These are phyloP conservation scores for Collybia nuda DNA, from an alignment of 768 basidiomycete species.

Conservation along the genomic window DNA sequence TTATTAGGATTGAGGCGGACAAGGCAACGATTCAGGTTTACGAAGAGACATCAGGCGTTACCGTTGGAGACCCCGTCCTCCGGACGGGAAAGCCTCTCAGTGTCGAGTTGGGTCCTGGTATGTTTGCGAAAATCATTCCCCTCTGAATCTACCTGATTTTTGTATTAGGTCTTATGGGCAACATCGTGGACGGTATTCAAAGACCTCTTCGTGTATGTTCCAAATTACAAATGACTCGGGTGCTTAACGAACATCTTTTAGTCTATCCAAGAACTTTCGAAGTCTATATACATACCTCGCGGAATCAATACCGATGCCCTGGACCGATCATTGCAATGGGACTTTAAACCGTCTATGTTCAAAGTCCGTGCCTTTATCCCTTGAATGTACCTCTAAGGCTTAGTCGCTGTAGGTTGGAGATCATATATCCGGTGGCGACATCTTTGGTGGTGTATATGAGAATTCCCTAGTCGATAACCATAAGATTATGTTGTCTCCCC, in stretches of 20 bases:
- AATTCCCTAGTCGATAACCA: conserved; percentile 96
- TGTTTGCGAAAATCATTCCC: conserved; percentile 18
- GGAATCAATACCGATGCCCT: conserved; percentile 98
- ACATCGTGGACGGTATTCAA: conserved; percentile 98
- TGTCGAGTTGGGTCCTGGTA: conserved; percentile 97
- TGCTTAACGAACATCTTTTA: conserved; percentile 21
- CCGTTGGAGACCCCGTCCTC: conserved; percentile 96
- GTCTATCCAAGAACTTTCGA: conserved; percentile 94
- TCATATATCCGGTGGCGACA: conserved; percentile 95
- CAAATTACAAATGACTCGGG: conserved; percentile 1
- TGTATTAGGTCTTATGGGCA: conserved; percentile 88
- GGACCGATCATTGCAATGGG: conserved; percentile 88
- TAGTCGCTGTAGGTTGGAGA: conserved; percentile 72
- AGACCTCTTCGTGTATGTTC: conserved; percentile 78
- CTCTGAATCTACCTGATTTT: background rate
- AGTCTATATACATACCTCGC: conserved; percentile 99
- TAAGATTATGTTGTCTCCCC: conserved; percentile 94
- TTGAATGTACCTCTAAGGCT: conserved; percentile 2
- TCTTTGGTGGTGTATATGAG: conserved; percentile 94
- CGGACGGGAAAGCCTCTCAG: conserved; percentile 97
- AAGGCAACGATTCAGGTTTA: conserved; percentile 99
- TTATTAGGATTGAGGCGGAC: conserved; percentile 97
- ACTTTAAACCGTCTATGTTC: conserved; percentile 83
- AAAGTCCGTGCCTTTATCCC: conserved; percentile 47
- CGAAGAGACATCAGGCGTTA: conserved; percentile 98